A percentile compares a stretch with the other conserved stretches of the same genome.
phyloP scores from a whole-genome alignment of 2,329 filamentous ascomycete genomes.

The Monilinia fructigena region DNA sequence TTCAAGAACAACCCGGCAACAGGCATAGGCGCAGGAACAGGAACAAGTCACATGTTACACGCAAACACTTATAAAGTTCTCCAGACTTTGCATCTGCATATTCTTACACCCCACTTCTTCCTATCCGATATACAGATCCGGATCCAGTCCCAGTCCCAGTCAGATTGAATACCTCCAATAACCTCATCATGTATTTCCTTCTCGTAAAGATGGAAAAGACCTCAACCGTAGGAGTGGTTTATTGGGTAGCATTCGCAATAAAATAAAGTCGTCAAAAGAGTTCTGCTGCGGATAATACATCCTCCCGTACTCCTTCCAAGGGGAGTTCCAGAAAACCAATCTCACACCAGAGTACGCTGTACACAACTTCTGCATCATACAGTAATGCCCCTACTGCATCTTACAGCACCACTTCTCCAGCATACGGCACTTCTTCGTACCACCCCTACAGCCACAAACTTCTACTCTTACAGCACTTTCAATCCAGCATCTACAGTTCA shows the following conservation, averaged over 20 bases:
- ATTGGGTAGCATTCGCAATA: constrained; percentile 11
- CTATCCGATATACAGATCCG: constrained; percentile 5
- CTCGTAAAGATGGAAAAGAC: not conserved
- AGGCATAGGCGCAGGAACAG: too few relatives aligned
- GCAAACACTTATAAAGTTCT: constrained; percentile 2
- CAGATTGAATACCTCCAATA: not conserved
- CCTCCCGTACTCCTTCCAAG: too few relatives aligned
- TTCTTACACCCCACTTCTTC: constrained; percentile 18
- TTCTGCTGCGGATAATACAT: not conserved
- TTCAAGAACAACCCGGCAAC: not conserved
- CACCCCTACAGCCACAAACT: not conserved
- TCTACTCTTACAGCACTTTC: too few relatives aligned
- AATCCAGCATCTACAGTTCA: too few relatives aligned
- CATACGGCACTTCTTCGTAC: too few relatives aligned
- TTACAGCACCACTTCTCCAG: too few relatives aligned
- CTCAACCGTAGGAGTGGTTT: constrained; percentile 1
- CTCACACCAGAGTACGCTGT: constrained; percentile 8
- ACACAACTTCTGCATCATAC: not conserved
- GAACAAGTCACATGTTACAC: not conserved
- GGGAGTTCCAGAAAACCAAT: too few relatives aligned
- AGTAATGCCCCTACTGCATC: not conserved
- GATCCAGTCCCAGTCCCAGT: too few relatives aligned
- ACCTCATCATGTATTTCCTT: constrained; percentile 13
- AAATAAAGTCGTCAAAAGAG: not conserved
- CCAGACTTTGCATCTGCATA: not conserved